Percentiles rank a stretch among this genome's conserved stretches.
These are phyloP conservation scores for Candida lessepsii DNA, from an alignment of 805 yeast species.

Conservation along the genomic window DNA sequence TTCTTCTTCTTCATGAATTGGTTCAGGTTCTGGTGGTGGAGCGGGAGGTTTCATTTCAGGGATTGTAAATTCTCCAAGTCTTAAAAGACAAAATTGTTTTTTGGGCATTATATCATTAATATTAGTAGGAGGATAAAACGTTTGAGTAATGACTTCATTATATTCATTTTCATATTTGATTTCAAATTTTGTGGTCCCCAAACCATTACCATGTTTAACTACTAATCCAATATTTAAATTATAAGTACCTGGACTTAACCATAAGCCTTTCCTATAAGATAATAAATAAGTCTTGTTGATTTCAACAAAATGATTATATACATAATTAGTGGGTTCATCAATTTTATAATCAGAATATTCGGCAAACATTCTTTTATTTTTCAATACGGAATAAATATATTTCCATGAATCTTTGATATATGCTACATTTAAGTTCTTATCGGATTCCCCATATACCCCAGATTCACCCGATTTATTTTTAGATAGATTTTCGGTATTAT, in stretches of 20 bases:
- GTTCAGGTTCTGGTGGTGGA: background rate
- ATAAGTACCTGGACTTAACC: slow-evolving; percentile 50
- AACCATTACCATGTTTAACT: slow-evolving; percentile 52
- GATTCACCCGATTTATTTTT: background rate
- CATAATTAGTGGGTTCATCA: slow-evolving; percentile 48
- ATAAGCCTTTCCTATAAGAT: slow-evolving; percentile 43
- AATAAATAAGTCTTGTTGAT: slow-evolving; percentile 50
- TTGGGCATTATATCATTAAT: slow-evolving; percentile 58
- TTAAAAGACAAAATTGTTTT: slow-evolving; percentile 47
- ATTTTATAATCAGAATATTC: slow-evolving; percentile 42
- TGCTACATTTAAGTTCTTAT: slow-evolving; percentile 23
- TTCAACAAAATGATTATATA: slow-evolving; percentile 45
- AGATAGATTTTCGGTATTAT: slow-evolving; percentile 15
- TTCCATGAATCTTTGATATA: slow-evolving; percentile 56
- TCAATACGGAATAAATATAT: slow-evolving; percentile 48
- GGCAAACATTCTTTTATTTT: slow-evolving; percentile 53
- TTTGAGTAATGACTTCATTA: slow-evolving; percentile 28
- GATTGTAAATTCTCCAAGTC: slow-evolving; percentile 49
- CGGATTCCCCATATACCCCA: slow-evolving; percentile 7
- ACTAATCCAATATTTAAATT: slow-evolving; percentile 52
- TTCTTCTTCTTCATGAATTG: background rate
- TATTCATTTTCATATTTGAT: slow-evolving; percentile 31
- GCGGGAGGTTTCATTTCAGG: slow-evolving; percentile 16
- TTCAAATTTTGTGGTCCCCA: slow-evolving; percentile 58
- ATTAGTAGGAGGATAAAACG: slow-evolving; percentile 56